These are phyloP conservation scores for Lentinus brumalis DNA, from an alignment of 768 basidiomycete genomes.

Conservation along the genomic window DNA sequence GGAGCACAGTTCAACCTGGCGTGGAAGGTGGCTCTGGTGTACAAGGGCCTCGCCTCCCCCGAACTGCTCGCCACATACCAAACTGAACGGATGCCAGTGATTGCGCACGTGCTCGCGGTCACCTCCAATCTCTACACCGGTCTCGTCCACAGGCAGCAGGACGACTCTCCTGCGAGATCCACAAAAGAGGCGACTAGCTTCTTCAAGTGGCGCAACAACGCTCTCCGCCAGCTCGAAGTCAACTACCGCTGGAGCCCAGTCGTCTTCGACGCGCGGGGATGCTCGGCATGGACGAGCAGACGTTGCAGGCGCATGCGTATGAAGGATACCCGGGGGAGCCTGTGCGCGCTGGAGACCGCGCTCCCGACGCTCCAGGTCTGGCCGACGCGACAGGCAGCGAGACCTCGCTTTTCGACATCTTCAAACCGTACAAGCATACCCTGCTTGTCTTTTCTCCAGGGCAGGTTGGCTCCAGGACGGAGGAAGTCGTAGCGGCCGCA, in stretches of 20 bases:
- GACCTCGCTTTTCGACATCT: slow-evolving; percentile 32
- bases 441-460: slow-evolving; percentile 32
- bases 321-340: slow-evolving; percentile 11
- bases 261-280: slow-evolving; percentile 41
- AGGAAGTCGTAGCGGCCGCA: neutral
- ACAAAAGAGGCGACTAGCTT: neutral
- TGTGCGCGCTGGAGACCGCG: slow-evolving; percentile 47
- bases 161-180: neutral
- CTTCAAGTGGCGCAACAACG: slow-evolving; percentile 28
- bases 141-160: neutral
- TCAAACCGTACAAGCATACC: slow-evolving; percentile 31
- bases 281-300: slow-evolving; percentile 18
- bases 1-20: slow-evolving; percentile 30
- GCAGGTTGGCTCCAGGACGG: neutral
- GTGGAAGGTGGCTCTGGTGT: slow-evolving; percentile 34
- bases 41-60: slow-evolving; percentile 27
- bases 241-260: slow-evolving; percentile 56
- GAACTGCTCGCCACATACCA: slow-evolving; percentile 31
- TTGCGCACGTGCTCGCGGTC: slow-evolving; percentile 30
- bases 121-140: slow-evolving; percentile 20
- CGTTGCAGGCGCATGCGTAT: slow-evolving; percentile 23
- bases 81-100: slow-evolving; percentile 33
- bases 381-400: slow-evolving; percentile 7
- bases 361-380: slow-evolving; percentile 44
- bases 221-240: slow-evolving; percentile 47